Evolutionary conservation across 169 alveolate genomes (phyloP), one percentile per base, ranked within the genome.

Genomic region (Eimeria acervulina): DNA sequence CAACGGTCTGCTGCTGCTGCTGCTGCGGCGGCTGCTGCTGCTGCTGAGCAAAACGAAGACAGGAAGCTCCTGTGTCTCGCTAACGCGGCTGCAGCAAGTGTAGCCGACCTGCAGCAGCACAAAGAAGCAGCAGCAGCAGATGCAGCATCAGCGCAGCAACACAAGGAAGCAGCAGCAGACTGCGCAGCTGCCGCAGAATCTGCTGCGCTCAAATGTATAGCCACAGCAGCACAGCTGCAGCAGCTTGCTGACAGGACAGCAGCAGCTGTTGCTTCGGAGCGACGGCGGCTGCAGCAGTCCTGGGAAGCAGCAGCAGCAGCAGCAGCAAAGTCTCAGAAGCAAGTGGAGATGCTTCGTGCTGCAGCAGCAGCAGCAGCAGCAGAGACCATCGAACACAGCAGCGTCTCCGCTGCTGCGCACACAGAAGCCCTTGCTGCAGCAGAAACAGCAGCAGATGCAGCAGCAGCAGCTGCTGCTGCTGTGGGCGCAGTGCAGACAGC

Each of bases 401-500:
- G 36, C 13, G 31, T 13, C 55, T 17, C 31, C 5, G 55, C 61
- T 76, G 87, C 55, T 5, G 87, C 87, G 5, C 21, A 40, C 15
- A 36, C 8, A 13, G 61, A 76, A 36, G 59, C 87, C 13, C 87
- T 76, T 5, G 52, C 59, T 38, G 87, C 87, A 40, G 87, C 87
- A 36, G 87, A 33, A 76, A 40, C 51, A 76, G 87, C 87, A 76
- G 55, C 51, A 76, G 87, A 76, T 4, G 87, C 87, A 33, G 87
- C 87, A 21, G 87, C 87, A 33, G 87, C 87, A 36, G 87, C 87
- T 40, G 55, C 66, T 55, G 66, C 66, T 55, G 66, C 66, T 19
- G 66, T 55, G n/a, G 66, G 66, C 26, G 10, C 87, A 1, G 31
- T 40, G 13, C 87, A 76, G 15, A 21, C 87, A 76, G 87, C 87